A percentile compares a stretch with the other conserved stretches of the same genome.
Evolutionary conservation across 345 rosid species (phyloP).

Genomic region (Garcia nutans): DNA sequence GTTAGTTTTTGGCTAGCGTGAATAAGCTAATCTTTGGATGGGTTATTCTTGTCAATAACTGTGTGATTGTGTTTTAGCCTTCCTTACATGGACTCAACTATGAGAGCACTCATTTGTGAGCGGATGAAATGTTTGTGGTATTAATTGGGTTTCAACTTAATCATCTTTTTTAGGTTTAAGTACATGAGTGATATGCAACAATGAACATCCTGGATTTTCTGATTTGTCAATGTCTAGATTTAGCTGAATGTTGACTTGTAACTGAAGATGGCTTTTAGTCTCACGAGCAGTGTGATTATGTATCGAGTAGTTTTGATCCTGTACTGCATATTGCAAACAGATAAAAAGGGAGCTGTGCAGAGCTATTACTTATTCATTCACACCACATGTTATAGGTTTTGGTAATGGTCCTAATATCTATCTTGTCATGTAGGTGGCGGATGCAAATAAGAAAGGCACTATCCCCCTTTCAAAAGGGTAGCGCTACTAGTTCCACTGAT

Average conservation of each 20-base stretch:
- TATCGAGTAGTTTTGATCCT: background rate
- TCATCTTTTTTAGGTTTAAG: background rate
- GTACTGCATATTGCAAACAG: background rate
- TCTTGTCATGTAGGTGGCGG: slow-evolving; percentile 64
- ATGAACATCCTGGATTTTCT: background rate
- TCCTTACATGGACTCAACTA: background rate
- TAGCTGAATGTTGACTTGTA: background rate
- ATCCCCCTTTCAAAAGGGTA: slow-evolving; percentile 61
- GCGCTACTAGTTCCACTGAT: slow-evolving; percentile 32
- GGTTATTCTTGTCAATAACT: background rate
- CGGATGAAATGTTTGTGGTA: background rate
- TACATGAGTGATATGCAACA: background rate
- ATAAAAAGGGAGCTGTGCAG: background rate
- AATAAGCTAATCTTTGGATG: background rate
- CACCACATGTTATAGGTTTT: background rate
- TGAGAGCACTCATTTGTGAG: background rate
- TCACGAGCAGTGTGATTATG: background rate
- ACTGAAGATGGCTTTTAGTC: background rate
- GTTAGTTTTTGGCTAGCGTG: background rate
- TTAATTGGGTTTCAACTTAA: background rate
- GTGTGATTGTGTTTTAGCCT: background rate
- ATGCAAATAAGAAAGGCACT: slow-evolving; percentile 75
- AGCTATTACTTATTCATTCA: background rate
- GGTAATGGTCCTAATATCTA: background rate
- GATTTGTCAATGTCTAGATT: background rate